Percentiles rank a stretch among this genome's conserved stretches.
Conservation (phyloP, 345 rosid genomes). For the Moricandia moricandioides region DNA sequence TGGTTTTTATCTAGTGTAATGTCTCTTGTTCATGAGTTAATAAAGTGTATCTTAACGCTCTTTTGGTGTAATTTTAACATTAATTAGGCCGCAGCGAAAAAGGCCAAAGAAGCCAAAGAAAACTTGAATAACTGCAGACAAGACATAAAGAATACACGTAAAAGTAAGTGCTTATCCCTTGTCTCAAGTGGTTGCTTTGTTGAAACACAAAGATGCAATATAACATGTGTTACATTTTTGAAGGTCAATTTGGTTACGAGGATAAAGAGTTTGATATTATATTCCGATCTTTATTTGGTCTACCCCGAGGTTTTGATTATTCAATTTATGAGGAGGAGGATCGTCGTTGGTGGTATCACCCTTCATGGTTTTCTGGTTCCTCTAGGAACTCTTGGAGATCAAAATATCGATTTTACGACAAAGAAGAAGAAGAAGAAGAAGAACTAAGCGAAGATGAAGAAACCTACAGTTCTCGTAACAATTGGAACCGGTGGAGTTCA, state of each 20-base stretch:
- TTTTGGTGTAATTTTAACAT: conserved; percentile 43
- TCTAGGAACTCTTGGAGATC: conserved; percentile 40
- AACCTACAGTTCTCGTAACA: conserved; percentile 4
- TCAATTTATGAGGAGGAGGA: conserved; percentile 45
- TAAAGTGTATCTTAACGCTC: background rate
- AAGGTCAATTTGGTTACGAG: conserved; percentile 48
- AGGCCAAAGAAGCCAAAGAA: conserved; percentile 36
- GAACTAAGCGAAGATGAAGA: conserved; percentile 1
- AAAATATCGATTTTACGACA: conserved; percentile 40
- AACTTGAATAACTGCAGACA: conserved; percentile 27
- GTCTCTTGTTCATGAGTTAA: conserved; percentile 2
- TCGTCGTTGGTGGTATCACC: conserved; percentile 38
- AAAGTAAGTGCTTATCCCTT: conserved; percentile 45
- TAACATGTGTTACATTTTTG: conserved; percentile 15
- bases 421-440: conserved; percentile 17
- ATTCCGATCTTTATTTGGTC: conserved; percentile 54
- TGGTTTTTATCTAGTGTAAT: too few species aligned
- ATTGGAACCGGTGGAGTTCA: background rate
- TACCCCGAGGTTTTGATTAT: conserved; percentile 40
- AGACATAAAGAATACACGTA: conserved; percentile 29
- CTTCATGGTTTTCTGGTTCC: conserved; percentile 38
- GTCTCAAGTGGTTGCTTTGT: background rate
- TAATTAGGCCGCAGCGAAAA: conserved; percentile 31
- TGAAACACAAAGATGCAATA: background rate
- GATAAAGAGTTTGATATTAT: conserved; percentile 50